phyloP scores from a whole-genome alignment of 2,329 filamentous ascomycete species.

The Trichophyton mentagrophytes region DNA sequence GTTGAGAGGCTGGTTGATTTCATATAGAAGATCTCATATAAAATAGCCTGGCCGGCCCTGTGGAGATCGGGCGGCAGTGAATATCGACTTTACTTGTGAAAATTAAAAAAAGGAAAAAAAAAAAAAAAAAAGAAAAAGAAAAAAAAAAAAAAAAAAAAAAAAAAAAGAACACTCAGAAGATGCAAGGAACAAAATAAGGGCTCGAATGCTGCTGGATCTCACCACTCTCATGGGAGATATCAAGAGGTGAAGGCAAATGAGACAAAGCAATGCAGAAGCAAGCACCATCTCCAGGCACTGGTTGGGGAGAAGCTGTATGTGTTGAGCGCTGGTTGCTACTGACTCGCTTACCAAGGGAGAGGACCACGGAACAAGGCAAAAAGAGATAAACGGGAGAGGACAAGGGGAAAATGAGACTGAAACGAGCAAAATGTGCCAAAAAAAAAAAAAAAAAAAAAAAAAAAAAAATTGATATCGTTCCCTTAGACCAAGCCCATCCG shows the following conservation, averaged over 20 bases:
- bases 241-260: not conserved
- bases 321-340: not conserved
- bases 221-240: not conserved
- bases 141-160: not conserved
- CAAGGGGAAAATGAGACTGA: not conserved
- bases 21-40: conserved; percentile 1
- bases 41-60: not conserved
- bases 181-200: not conserved
- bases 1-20: not conserved
- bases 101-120: not conserved
- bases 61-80: conserved; percentile 3
- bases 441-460: not conserved
- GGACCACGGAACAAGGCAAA: not conserved
- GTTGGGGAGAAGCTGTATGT: not conserved
- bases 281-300: not conserved
- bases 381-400: not conserved
- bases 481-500: not conserved
- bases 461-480: not conserved
- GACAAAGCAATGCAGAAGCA: not conserved
- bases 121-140: not conserved
- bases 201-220: not conserved
- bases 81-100: not conserved
- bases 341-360: too few relatives aligned
- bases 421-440: not conserved
- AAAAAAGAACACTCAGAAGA: not conserved